Conservation (phyloP, 352 stramenopile species). For the Globisporangium paroecandrum region DNA sequence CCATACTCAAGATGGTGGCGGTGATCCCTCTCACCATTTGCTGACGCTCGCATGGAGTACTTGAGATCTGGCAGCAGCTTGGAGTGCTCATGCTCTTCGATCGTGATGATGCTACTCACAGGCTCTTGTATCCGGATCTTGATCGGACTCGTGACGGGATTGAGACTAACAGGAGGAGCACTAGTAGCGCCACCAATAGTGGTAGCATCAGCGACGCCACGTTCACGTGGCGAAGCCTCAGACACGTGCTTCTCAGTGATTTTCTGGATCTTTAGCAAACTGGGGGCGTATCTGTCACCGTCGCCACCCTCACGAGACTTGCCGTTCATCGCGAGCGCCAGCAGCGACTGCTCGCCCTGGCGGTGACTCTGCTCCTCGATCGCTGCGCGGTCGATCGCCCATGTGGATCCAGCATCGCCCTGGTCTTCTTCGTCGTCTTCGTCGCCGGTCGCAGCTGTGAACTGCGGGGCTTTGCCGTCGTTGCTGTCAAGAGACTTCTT, state of each 20-base stretch:
- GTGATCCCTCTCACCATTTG: neutral
- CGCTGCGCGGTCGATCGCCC: constrained; percentile 5
- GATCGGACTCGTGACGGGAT: constrained; percentile 3
- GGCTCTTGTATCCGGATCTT: constrained; percentile 17
- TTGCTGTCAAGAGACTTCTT: neutral
- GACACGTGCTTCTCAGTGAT: neutral
- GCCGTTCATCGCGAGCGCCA: constrained; percentile 14
- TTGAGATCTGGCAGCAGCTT: constrained; percentile 13
- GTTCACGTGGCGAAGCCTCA: neutral
- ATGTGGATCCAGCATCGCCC: neutral
- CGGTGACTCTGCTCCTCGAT: constrained; percentile 16
- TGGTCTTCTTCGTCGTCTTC: constrained; percentile 1
- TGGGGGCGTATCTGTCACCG: neutral
- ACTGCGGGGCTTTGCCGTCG: neutral
- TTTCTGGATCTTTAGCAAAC: neutral
- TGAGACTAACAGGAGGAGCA: neutral
- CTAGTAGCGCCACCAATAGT: neutral
- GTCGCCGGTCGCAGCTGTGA: neutral
- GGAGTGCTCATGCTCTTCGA: constrained; percentile 14
- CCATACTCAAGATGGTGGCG: neutral
- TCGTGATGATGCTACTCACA: constrained; percentile 10
- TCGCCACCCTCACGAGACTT: neutral
- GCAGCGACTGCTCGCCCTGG: constrained; percentile 17
- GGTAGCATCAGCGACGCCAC: neutral
- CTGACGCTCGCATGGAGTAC: constrained; percentile 13